Percentiles rank a stretch among this genome's conserved stretches.
Evolutionary conservation across 768 basidiomycete genomes (phyloP).

Genomic region (Hortiboletus campestris): DNA sequence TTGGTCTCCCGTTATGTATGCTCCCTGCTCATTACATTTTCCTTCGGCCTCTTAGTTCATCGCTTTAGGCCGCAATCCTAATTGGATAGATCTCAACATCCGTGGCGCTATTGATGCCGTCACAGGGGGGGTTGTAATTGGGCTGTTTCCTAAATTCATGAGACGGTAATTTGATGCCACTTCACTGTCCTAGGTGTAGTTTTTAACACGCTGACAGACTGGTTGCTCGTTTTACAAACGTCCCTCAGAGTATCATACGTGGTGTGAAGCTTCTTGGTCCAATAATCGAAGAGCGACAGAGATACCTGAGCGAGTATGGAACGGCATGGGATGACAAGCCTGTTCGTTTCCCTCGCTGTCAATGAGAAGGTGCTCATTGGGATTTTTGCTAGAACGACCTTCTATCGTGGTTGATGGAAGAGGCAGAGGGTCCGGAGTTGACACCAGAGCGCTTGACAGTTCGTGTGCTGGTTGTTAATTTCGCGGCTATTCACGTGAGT

Average conservation of each 20-base stretch:
- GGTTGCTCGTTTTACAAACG: slow-evolving; percentile 10
- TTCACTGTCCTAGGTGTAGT: too few relatives aligned
- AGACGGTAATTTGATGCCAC: slow-evolving; percentile 25
- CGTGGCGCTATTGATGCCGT: neutral
- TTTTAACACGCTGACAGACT: slow-evolving; percentile 8
- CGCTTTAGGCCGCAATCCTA: neutral
- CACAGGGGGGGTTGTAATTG: neutral
- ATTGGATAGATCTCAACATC: slow-evolving; percentile 6
- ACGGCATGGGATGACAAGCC: neutral
- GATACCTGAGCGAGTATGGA: neutral
- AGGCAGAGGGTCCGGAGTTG: too few relatives aligned
- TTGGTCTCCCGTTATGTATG: slow-evolving; percentile 48
- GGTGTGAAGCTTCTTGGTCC: slow-evolving; percentile 4
- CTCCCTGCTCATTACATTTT: neutral
- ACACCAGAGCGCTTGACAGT: too few relatives aligned
- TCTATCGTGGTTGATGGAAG: slow-evolving; percentile 32
- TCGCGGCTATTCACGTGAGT: too few relatives aligned
- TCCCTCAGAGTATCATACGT: neutral
- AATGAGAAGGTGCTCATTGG: neutral
- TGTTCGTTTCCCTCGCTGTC: neutral
- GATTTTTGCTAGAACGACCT: slow-evolving; percentile 30
- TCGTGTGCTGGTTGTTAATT: too few relatives aligned
- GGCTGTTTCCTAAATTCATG: slow-evolving; percentile 31
- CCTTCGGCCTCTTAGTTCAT: neutral
- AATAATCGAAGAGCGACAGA: neutral